Conservation (phyloP, 2,329 filamentous ascomycete species). For the Paracoccidioides lutzii region DNA sequence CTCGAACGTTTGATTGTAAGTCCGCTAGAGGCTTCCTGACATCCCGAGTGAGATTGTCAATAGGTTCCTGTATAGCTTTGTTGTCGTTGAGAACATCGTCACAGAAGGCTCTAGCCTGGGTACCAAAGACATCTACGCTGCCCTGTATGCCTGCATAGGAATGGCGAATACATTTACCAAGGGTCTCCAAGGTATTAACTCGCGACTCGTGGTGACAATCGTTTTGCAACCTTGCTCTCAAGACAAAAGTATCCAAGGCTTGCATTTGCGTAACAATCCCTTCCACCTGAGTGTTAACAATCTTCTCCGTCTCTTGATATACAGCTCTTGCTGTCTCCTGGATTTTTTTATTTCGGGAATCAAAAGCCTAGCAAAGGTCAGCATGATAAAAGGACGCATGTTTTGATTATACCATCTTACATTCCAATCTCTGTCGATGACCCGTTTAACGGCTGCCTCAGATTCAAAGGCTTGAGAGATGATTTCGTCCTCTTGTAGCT, state of each 20-base stretch:
- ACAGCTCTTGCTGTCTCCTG: conserved; percentile 74
- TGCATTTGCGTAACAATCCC: conserved; percentile 82
- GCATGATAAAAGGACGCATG: not conserved
- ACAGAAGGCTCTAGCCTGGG: conserved; percentile 55
- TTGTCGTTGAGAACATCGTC: conserved; percentile 53
- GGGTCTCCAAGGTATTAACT: conserved; percentile 47
- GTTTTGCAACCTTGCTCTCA: conserved; percentile 69
- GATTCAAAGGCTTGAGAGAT: conserved; percentile 60
- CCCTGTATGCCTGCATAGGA: conserved; percentile 60
- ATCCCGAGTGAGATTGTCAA: conserved; percentile 46
- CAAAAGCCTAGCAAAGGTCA: conserved; percentile 7
- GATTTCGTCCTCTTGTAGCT: conserved; percentile 53
- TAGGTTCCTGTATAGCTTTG: conserved; percentile 43
- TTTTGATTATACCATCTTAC: conserved; percentile 35
- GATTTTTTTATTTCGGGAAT: conserved; percentile 54
- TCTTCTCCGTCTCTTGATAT: conserved; percentile 77
- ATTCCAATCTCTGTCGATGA: conserved; percentile 76
- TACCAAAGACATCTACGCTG: conserved; percentile 57
- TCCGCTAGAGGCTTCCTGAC: conserved; percentile 57
- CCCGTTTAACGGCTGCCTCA: conserved; percentile 63
- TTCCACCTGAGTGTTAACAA: conserved; percentile 77
- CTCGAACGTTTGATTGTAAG: conserved; percentile 56
- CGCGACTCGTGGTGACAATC: conserved; percentile 62
- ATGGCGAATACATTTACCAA: conserved; percentile 56
- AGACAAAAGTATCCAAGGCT: conserved; percentile 80